Evolutionary conservation across 306 rosid genomes (phyloP).

Genomic region (Cucurbita moschata): DNA sequence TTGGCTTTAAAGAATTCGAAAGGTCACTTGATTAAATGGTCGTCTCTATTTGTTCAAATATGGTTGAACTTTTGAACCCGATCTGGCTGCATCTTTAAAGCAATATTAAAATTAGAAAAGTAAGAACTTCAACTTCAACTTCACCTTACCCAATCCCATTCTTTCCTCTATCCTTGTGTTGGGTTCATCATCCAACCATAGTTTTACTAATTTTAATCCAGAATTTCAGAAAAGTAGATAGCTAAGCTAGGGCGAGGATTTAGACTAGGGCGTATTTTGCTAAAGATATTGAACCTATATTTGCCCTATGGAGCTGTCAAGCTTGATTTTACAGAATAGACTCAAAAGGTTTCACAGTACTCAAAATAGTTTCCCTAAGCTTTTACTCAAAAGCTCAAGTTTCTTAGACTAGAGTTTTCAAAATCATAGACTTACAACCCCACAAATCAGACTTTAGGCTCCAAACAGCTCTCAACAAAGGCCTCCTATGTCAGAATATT

Average conservation of each 20-base stretch:
- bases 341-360: background rate
- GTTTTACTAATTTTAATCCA: background rate
- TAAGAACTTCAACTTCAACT: background rate
- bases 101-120: constrained; percentile 10
- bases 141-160: background rate
- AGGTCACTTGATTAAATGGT: background rate
- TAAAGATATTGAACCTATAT: background rate
- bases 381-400: background rate
- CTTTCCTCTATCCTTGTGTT: background rate
- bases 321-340: background rate
- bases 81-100: constrained; percentile 10
- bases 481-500: background rate
- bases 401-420: background rate
- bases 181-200: background rate
- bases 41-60: background rate
- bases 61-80: background rate
- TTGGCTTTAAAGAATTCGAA: background rate
- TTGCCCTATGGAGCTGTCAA: background rate
- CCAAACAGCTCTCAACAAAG: background rate
- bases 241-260: background rate
- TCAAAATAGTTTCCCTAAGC: background rate
- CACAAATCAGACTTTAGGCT: background rate
- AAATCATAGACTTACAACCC: background rate
- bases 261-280: background rate
- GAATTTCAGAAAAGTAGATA: background rate